Percentiles rank a stretch among this genome's conserved stretches.
These are phyloP conservation scores for Chimonanthus praecox DNA, from an alignment of 164 flowering plant genomes.

Conservation along the genomic window DNA sequence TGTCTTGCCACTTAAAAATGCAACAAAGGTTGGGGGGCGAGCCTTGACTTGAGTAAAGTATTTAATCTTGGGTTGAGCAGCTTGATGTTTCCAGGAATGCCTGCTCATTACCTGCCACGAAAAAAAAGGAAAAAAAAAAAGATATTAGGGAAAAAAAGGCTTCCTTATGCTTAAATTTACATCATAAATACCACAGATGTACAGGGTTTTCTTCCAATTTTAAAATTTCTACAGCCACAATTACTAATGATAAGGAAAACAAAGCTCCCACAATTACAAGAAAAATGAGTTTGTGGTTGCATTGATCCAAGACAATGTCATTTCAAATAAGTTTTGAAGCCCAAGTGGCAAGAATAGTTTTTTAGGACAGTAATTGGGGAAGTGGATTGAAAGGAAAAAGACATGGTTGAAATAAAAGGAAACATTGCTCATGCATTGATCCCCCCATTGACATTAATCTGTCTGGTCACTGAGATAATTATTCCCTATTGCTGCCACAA, in stretches of 20 bases:
- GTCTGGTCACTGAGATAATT: too few relatives aligned
- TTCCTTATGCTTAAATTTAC: not conserved
- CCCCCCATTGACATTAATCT: too few relatives aligned
- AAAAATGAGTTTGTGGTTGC: not conserved
- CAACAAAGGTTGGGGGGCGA: conserved; percentile 96
- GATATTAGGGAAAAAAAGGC: not conserved
- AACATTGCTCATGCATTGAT: too few relatives aligned
- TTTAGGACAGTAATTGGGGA: too few relatives aligned
- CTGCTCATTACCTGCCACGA: conserved; percentile 81
- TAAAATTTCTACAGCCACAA: not conserved
- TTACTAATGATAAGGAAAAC: not conserved
- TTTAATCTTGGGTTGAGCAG: conserved; percentile 86
- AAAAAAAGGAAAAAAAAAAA: not conserved
- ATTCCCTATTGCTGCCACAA: too few relatives aligned
- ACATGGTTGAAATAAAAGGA: too few relatives aligned
- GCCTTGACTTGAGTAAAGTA: conserved; percentile 97
- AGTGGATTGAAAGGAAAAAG: too few relatives aligned
- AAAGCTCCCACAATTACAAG: not conserved
- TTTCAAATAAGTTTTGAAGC: not conserved
- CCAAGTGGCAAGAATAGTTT: not conserved
- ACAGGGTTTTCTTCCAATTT: not conserved
- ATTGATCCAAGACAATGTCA: too few relatives aligned
- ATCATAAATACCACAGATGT: not conserved
- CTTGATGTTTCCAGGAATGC: conserved; percentile 92
- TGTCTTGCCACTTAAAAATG: conserved; percentile 68